Percentiles rank a stretch among this genome's conserved stretches.
Evolutionary conservation across 2,329 filamentous ascomycete genomes (phyloP).

Genomic region (Gnomoniopsis sp.): DNA sequence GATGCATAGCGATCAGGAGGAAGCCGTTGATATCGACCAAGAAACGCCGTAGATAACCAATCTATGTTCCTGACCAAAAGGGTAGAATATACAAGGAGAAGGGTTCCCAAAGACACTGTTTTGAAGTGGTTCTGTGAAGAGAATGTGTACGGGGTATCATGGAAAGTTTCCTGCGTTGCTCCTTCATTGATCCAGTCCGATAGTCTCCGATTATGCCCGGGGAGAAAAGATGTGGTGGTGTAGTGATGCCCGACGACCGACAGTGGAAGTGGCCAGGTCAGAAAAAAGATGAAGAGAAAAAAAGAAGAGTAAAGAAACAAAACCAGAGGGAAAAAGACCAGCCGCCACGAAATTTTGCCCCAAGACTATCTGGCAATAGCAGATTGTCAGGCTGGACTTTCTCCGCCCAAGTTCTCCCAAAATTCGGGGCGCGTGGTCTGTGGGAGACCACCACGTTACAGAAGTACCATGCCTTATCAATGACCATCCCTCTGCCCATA

Average conservation of each 20-base stretch:
- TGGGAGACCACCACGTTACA: background rate
- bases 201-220: background rate
- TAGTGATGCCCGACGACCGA: background rate
- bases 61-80: background rate
- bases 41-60: background rate
- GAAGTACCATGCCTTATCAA: background rate
- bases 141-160: slow-evolving; percentile 13
- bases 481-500: slow-evolving; percentile 16
- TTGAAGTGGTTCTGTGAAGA: background rate
- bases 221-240: background rate
- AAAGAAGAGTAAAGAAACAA: too few species aligned
- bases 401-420: too few species aligned
- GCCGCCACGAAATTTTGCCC: background rate
- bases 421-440: background rate
- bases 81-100: slow-evolving; percentile 3
- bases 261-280: background rate
- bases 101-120: slow-evolving; percentile 1
- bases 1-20: background rate
- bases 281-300: background rate
- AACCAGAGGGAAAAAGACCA: too few species aligned
- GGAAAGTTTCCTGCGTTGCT: slow-evolving; percentile 4
- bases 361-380: background rate
- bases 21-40: background rate
- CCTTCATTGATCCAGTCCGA: background rate
- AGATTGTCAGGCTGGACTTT: background rate